Percentiles rank a stretch among this genome's conserved stretches.
phyloP scores from a whole-genome alignment of 2,329 filamentous ascomycete species.

The Hypoxylon sp. region DNA sequence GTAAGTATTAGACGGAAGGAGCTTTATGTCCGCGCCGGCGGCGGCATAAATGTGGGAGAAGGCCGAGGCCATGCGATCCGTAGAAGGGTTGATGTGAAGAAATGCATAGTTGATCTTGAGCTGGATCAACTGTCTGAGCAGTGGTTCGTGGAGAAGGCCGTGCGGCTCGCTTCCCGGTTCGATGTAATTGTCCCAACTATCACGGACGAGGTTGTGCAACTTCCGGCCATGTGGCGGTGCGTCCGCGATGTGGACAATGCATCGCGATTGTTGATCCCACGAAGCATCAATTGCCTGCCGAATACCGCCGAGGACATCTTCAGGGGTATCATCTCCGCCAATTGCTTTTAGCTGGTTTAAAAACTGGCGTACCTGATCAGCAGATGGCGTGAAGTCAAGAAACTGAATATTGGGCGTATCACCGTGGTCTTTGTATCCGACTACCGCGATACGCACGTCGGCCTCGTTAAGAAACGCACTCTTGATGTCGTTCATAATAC shows the following conservation, averaged over 20 bases:
- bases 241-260: slow-evolving; percentile 11
- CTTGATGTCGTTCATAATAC: slow-evolving; percentile 1
- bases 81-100: not conserved
- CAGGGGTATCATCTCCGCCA: not conserved
- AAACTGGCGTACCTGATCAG: not conserved
- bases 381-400: slow-evolving; percentile 7
- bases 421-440: slow-evolving; percentile 9
- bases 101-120: slow-evolving; percentile 10
- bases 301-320: slow-evolving; percentile 16
- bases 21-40: not conserved
- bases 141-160: slow-evolving; percentile 1
- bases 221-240: not conserved
- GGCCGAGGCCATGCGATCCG: slow-evolving; percentile 11
- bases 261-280: slow-evolving; percentile 3
- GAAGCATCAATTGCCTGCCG: slow-evolving; percentile 5
- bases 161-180: slow-evolving; percentile 12
- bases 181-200: not conserved
- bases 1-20: not conserved
- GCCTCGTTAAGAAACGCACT: slow-evolving; percentile 1
- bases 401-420: slow-evolving; percentile 11
- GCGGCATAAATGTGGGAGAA: not conserved
- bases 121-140: not conserved
- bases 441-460: not conserved
- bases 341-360: not conserved
- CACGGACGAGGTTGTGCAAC: not conserved